These are phyloP conservation scores for Cytospora paraplurivora DNA, from an alignment of 2,329 filamentous ascomycete species.

Conservation along the genomic window DNA sequence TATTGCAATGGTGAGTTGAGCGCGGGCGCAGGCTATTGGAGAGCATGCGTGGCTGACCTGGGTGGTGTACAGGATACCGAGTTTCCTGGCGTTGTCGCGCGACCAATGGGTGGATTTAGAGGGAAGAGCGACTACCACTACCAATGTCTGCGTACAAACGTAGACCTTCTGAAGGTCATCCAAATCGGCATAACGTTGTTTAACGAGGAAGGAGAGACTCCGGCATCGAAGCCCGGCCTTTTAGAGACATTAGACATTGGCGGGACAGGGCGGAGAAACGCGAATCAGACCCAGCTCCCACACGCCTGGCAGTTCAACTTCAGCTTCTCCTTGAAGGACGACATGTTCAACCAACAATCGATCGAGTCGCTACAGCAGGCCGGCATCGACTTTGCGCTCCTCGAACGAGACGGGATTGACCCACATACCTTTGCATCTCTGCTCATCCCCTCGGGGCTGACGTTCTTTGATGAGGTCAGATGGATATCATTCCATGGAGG, in stretches of 20 bases:
- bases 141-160: constrained; percentile 94
- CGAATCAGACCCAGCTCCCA: constrained; percentile 60
- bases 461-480: constrained; percentile 82
- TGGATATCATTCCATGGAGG: constrained; percentile 99
- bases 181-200: constrained; percentile 95
- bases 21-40: background rate
- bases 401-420: constrained; percentile 88
- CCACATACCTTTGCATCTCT: constrained; percentile 85
- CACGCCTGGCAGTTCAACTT: constrained; percentile 99
- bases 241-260: constrained; percentile 45
- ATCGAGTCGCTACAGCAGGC: constrained; percentile 88
- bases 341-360: constrained; percentile 97
- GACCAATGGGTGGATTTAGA: constrained; percentile 91
- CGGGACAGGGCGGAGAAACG: constrained; percentile 44
- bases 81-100: constrained; percentile 95
- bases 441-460: constrained; percentile 88
- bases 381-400: constrained; percentile 86
- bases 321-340: constrained; percentile 87
- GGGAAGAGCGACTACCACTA: constrained; percentile 99
- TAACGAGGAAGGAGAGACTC: constrained; percentile 84
- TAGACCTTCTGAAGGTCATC: constrained; percentile 96
- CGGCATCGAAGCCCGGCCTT: constrained; percentile 66
- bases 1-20: constrained; percentile 84
- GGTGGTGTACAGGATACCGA: constrained; percentile 75
- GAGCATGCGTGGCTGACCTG: constrained; percentile 21